phyloP scores from a whole-genome alignment of 805 yeast species.

The Candida ipomoeae region DNA sequence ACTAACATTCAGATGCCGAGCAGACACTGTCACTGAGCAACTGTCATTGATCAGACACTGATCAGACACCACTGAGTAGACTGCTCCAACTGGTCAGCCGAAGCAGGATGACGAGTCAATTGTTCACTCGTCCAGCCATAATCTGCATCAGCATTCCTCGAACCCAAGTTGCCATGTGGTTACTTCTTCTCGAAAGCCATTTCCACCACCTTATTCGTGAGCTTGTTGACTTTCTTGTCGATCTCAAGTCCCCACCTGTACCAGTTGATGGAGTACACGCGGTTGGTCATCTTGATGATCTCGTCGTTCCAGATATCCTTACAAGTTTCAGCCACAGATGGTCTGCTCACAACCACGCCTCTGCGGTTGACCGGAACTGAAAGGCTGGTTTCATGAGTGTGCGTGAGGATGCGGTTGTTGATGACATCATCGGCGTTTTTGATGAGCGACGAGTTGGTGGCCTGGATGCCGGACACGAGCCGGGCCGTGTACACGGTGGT shows the following conservation, averaged over 20 bases:
- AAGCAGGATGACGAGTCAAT: no score
- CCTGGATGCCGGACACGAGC: slow-evolving; percentile 48
- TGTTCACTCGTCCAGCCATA: no score
- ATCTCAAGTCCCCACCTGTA: slow-evolving; percentile 36
- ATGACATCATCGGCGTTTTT: slow-evolving; percentile 46
- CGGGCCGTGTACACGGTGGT: slow-evolving; percentile 58
- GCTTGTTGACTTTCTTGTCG: slow-evolving; percentile 28
- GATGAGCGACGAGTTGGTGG: slow-evolving; percentile 44
- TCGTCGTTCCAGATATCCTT: slow-evolving; percentile 81
- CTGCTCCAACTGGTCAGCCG: no score
- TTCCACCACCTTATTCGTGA: slow-evolving; percentile 25
- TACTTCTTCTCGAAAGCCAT: slow-evolving; percentile 10
- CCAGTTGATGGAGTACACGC: slow-evolving; percentile 55
- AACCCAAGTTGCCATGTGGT: background rate
- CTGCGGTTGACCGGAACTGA: slow-evolving; percentile 38
- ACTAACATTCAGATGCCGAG: no score
- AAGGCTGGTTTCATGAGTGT: slow-evolving; percentile 43
- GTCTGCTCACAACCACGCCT: slow-evolving; percentile 27
- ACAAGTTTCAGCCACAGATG: slow-evolving; percentile 51
- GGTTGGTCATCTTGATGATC: slow-evolving; percentile 57
- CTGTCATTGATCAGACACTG: no score
- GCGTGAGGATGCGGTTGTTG: slow-evolving; percentile 49
- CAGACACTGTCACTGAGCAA: no score
- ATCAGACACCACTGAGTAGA: no score
- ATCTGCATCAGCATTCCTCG: background rate